phyloP scores from a whole-genome alignment of 2,329 filamentous ascomycete genomes.

The Berkeleyomyces rouxiae region DNA sequence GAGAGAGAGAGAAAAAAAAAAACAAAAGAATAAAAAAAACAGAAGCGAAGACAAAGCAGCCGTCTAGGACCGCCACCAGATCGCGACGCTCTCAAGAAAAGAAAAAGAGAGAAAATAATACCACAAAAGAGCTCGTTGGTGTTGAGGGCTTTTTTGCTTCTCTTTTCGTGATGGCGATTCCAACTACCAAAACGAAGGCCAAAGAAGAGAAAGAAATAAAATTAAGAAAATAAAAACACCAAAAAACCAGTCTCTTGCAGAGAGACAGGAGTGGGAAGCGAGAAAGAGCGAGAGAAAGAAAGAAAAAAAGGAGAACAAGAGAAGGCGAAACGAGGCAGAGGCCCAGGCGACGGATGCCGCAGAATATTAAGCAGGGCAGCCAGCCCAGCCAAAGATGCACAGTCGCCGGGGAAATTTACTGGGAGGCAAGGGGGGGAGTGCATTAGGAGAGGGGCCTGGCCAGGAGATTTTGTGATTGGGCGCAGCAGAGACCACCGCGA shows the following conservation, averaged over 20 bases:
- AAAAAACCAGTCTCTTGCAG: neutral
- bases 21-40: neutral
- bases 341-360: neutral
- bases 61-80: neutral
- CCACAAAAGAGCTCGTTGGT: too few relatives aligned
- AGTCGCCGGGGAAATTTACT: conserved; percentile 5
- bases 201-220: neutral
- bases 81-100: neutral
- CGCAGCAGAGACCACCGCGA: neutral
- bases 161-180: neutral
- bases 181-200: neutral
- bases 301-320: conserved; percentile 11
- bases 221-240: neutral
- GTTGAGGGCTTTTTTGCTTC: neutral
- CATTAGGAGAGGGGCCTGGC: conserved; percentile 8
- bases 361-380: conserved; percentile 8
- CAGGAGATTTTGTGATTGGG: conserved; percentile 9
- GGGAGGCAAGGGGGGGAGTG: neutral
- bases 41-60: neutral
- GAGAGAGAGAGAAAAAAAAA: conserved; percentile 9
- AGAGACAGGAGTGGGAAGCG: conserved; percentile 2
- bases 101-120: neutral
- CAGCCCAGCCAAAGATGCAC: conserved; percentile 3
- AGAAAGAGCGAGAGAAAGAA: conserved; percentile 10
- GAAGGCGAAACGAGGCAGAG: conserved; percentile 15